These are phyloP conservation scores for Saksenaea vasiformis DNA, from an alignment of 371 early-diverging fungal species.

Conservation along the genomic window DNA sequence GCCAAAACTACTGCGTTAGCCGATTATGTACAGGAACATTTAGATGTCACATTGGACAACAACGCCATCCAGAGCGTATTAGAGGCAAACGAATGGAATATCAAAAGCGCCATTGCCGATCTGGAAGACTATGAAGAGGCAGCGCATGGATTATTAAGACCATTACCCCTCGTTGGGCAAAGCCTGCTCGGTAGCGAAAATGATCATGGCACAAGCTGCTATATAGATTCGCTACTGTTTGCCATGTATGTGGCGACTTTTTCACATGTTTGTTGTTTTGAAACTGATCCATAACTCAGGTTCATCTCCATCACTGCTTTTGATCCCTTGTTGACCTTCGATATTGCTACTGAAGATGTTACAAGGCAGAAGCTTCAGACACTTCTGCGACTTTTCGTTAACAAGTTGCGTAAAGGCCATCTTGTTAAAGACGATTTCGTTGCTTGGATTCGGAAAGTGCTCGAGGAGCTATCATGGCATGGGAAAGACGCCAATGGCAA, in stretches of 20 bases:
- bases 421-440: conserved; percentile 47
- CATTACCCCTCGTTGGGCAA: not conserved
- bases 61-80: conserved; percentile 24
- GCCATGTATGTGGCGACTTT: conserved; percentile 55
- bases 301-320: conserved; percentile 23
- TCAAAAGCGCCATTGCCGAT: conserved; percentile 30
- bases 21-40: conserved; percentile 22
- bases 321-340: conserved; percentile 38
- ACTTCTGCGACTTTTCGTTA: conserved; percentile 56
- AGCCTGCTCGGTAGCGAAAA: conserved; percentile 53
- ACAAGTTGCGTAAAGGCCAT: conserved; percentile 52
- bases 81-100: conserved; percentile 34
- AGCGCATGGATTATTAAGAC: conserved; percentile 29
- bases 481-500: conserved; percentile 26
- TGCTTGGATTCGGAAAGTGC: conserved; percentile 43
- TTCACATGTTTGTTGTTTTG: not conserved
- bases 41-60: conserved; percentile 10
- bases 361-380: conserved; percentile 40
- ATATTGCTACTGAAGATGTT: conserved; percentile 23
- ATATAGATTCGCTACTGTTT: conserved; percentile 59
- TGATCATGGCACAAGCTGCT: conserved; percentile 58
- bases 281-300: conserved; percentile 3
- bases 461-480: conserved; percentile 54
- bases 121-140: conserved; percentile 41
- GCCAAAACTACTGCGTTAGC: conserved; percentile 10